Conservation (phyloP, 2,329 filamentous ascomycete species). For the Fusarium mexicanum region DNA sequence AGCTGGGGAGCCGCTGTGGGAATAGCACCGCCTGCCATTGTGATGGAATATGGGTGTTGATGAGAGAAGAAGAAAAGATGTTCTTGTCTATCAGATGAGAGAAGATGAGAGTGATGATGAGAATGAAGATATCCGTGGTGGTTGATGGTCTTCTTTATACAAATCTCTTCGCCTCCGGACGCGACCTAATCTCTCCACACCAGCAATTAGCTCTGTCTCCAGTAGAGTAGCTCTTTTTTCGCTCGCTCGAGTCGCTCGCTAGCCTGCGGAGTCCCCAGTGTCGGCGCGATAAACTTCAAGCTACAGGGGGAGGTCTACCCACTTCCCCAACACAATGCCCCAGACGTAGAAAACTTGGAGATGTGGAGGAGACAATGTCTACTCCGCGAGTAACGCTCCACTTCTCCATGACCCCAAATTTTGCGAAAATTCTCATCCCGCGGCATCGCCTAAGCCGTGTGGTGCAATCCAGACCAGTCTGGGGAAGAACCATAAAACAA, state of each 20-base stretch:
- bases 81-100: conserved; percentile 13
- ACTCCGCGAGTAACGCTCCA: background rate
- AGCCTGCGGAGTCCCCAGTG: background rate
- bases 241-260: background rate
- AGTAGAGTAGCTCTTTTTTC: background rate
- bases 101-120: conserved; percentile 18
- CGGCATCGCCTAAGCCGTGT: conserved; percentile 16
- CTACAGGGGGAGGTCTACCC: background rate
- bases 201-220: background rate
- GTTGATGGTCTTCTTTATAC: conserved; percentile 26
- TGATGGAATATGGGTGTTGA: conserved; percentile 2
- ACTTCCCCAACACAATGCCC: conserved; percentile 33
- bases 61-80: background rate
- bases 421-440: conserved; percentile 5
- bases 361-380: conserved; percentile 8
- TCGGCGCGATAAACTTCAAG: conserved; percentile 1
- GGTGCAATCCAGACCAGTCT: conserved; percentile 16
- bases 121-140: background rate
- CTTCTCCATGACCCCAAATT: conserved; percentile 19
- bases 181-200: background rate
- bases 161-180: background rate
- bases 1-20: conserved; percentile 35
- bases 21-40: conserved; percentile 38
- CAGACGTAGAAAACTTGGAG: conserved; percentile 18
- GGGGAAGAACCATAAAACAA: conserved; percentile 38